Evolutionary conservation across 2,329 filamentous ascomycete species (phyloP).

Genomic region (Scedosporium apiospermum): DNA sequence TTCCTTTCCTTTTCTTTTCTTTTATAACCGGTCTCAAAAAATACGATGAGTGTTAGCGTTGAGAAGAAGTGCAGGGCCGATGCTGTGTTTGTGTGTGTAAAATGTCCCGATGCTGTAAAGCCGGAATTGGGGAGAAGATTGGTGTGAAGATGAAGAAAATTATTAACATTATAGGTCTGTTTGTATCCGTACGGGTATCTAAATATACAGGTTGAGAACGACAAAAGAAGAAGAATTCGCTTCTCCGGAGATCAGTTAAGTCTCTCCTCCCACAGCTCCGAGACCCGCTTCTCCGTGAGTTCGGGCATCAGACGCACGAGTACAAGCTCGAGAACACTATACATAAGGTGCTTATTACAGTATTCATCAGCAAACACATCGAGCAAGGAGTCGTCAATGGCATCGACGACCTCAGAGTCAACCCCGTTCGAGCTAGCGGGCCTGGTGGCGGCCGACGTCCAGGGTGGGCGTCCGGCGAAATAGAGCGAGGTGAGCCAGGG

Average conservation of each 20-base stretch:
- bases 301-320: slow-evolving; percentile 81
- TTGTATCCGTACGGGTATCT: neutral
- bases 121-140: no score
- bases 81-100: no score
- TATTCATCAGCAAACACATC: slow-evolving; percentile 73
- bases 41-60: neutral
- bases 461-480: slow-evolving; percentile 30
- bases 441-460: slow-evolving; percentile 11
- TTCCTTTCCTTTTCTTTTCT: neutral
- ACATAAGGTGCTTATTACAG: slow-evolving; percentile 87
- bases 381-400: slow-evolving; percentile 56
- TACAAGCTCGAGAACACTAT: slow-evolving; percentile 70
- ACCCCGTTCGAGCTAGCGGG: slow-evolving; percentile 20
- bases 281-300: slow-evolving; percentile 59
- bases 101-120: neutral
- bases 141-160: neutral
- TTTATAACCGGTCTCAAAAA: neutral
- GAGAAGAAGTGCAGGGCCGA: no score
- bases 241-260: slow-evolving; percentile 25
- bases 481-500: slow-evolving; percentile 38
- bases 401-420: slow-evolving; percentile 41
- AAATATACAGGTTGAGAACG: neutral
- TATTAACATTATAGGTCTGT: neutral
- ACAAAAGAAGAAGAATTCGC: neutral
- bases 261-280: slow-evolving; percentile 66